These are phyloP conservation scores for Phaffia tasmanica DNA, from an alignment of 768 basidiomycete species.

Conservation along the genomic window DNA sequence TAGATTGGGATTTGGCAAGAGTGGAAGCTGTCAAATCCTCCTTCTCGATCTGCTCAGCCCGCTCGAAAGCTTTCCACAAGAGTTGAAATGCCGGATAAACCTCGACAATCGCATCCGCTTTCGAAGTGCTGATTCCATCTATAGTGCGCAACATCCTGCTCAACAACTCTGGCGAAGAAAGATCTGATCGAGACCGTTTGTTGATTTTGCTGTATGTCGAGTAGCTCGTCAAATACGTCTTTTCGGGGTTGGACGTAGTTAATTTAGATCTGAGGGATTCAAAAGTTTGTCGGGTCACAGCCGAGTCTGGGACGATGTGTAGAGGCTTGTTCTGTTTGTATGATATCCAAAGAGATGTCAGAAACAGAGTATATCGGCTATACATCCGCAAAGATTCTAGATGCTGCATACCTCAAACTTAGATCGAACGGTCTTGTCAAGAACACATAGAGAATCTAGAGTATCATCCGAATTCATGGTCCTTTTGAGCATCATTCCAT, in stretches of 20 bases:
- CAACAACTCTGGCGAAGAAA: constrained; percentile 40
- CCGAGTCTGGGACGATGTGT: constrained; percentile 39
- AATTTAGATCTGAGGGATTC: constrained; percentile 38
- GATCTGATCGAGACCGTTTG: constrained; percentile 37
- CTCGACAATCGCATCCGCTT: constrained; percentile 40
- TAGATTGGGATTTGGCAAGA: too few species aligned
- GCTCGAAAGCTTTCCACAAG: constrained; percentile 38
- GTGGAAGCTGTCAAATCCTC: constrained; percentile 16
- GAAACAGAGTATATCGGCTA: too few species aligned
- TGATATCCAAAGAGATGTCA: too few species aligned
- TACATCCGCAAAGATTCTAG: neutral
- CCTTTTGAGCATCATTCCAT: too few species aligned
- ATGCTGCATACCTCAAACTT: neutral
- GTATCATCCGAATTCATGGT: too few species aligned
- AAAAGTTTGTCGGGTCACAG: constrained; percentile 40
- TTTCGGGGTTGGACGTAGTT: constrained; percentile 31
- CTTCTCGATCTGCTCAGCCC: constrained; percentile 31
- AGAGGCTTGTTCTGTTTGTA: constrained; percentile 33
- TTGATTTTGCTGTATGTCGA: constrained; percentile 40
- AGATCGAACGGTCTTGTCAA: neutral
- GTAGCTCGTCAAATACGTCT: constrained; percentile 37
- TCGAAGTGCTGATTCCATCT: constrained; percentile 42
- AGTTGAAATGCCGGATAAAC: constrained; percentile 39
- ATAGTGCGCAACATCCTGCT: constrained; percentile 43
- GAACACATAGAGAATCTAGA: too few species aligned